These are phyloP conservation scores for Saturnispora besseyi DNA, from an alignment of 805 yeast species.

Conservation along the genomic window DNA sequence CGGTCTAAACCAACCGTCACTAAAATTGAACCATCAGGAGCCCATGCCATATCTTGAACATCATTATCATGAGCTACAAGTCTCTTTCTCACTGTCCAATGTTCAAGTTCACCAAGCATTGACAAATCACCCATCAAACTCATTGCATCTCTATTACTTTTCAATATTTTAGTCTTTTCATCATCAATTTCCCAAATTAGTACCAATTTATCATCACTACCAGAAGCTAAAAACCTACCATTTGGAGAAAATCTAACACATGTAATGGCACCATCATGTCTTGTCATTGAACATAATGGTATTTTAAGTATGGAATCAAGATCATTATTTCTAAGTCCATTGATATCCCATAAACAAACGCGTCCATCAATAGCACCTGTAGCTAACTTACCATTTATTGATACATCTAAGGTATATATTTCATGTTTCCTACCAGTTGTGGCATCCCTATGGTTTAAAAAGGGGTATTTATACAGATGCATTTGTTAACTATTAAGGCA, in stretches of 20 bases:
- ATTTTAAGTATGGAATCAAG: slow-evolving; percentile 21
- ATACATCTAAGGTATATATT: slow-evolving; percentile 73
- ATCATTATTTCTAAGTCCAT: slow-evolving; percentile 19
- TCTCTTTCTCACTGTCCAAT: slow-evolving; percentile 89
- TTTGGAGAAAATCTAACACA: slow-evolving; percentile 87
- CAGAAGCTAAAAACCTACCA: slow-evolving; percentile 85
- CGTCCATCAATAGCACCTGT: slow-evolving; percentile 94
- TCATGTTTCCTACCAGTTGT: slow-evolving; percentile 46
- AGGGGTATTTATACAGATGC: slow-evolving; percentile 4
- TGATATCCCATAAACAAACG: slow-evolving; percentile 66
- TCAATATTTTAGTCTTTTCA: slow-evolving; percentile 38
- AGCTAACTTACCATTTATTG: slow-evolving; percentile 82
- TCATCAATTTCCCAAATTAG: slow-evolving; percentile 92
- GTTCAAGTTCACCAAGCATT: slow-evolving; percentile 66
- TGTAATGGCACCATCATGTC: slow-evolving; percentile 96
- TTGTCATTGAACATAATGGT: slow-evolving; percentile 83
- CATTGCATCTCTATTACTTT: slow-evolving; percentile 17
- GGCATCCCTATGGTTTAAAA: slow-evolving; percentile 38
- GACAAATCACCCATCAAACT: not conserved
- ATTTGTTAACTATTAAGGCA: not conserved
- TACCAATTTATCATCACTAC: slow-evolving; percentile 89
- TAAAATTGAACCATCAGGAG: slow-evolving; percentile 83
- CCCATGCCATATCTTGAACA: slow-evolving; percentile 96
- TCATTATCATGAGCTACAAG: slow-evolving; percentile 96
- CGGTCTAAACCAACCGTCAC: slow-evolving; percentile 94